Percentiles rank a stretch among this genome's conserved stretches.
These are phyloP conservation scores for Flaveria sonorensis DNA, from an alignment of 129 eudicot species.

Conservation along the genomic window DNA sequence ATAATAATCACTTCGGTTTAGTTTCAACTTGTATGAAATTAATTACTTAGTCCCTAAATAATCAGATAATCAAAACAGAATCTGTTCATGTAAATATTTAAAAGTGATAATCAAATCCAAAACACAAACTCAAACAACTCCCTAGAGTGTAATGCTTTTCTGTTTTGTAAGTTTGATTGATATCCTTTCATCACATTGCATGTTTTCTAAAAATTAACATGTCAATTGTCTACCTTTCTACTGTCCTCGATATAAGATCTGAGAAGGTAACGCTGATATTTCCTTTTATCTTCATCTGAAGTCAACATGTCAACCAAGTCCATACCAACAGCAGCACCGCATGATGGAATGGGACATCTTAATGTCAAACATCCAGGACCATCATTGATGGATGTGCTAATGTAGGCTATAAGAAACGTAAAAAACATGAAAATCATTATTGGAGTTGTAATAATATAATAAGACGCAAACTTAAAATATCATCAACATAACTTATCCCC, in stretches of 20 bases:
- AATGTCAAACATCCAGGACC: conserved; percentile 90
- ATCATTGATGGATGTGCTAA: conserved; percentile 76
- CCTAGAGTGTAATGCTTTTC: not conserved
- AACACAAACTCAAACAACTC: not conserved
- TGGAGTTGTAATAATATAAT: conserved; percentile 13
- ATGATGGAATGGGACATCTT: conserved; percentile 83
- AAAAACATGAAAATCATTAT: not conserved
- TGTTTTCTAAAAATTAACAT: not conserved
- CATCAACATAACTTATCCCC: not conserved
- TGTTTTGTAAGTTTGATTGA: not conserved
- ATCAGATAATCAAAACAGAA: not conserved
- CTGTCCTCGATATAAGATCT: conserved; percentile 92
- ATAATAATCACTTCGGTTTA: not conserved
- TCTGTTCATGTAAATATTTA: not conserved
- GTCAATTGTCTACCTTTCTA: conserved; percentile 59
- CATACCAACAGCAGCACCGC: conserved; percentile 75
- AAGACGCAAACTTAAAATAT: conserved; percentile 2
- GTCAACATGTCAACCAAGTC: conserved; percentile 65
- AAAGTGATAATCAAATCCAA: not conserved
- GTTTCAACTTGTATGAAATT: not conserved
- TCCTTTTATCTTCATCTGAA: conserved; percentile 62
- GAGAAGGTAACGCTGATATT: conserved; percentile 85
- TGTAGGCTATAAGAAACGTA: conserved; percentile 52
- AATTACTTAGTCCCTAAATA: not conserved
- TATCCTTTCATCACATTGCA: not conserved